Conservation (phyloP, 2,329 filamentous ascomycete species). For the Chrysoporthe puriensis region DNA sequence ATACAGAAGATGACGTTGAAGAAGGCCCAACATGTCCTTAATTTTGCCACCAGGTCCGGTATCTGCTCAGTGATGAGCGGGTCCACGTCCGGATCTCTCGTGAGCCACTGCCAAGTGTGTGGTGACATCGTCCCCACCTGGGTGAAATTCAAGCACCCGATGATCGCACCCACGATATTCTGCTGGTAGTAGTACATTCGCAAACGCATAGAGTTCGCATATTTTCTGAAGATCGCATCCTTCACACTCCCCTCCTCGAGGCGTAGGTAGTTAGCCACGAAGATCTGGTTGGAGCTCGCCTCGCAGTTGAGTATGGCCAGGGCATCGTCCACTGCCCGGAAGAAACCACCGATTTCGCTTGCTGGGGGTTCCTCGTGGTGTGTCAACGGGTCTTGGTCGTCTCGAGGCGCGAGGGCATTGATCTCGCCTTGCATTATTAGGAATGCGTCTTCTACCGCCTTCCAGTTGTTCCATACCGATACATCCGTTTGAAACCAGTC, state of each 20-base stretch:
- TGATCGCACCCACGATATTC: not conserved
- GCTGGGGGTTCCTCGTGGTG: not conserved
- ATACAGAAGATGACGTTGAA: not conserved
- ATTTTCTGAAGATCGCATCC: not conserved
- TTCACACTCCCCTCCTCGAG: not conserved
- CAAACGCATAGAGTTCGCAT: not conserved
- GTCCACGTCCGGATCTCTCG: not conserved
- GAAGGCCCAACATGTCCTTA: not conserved
- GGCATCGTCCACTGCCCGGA: not conserved
- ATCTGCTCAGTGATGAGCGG: not conserved
- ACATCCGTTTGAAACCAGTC: not conserved
- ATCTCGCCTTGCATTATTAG: not conserved
- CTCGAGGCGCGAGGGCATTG: not conserved
- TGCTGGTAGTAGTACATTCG: not conserved
- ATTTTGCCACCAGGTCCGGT: not conserved
- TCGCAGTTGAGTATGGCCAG: not conserved
- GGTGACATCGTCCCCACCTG: not conserved
- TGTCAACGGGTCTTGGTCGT: not conserved
- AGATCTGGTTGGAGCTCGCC: slow-evolving; percentile 3
- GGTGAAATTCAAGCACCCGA: not conserved
- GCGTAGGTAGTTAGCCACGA: not conserved
- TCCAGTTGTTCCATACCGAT: not conserved
- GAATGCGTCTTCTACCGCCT: not conserved
- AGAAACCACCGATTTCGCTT: not conserved
- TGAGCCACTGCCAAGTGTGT: slow-evolving; percentile 1